These are phyloP conservation scores for Puccinia novopanici DNA, from an alignment of 1,284 basidiomycete species.

Conservation along the genomic window DNA sequence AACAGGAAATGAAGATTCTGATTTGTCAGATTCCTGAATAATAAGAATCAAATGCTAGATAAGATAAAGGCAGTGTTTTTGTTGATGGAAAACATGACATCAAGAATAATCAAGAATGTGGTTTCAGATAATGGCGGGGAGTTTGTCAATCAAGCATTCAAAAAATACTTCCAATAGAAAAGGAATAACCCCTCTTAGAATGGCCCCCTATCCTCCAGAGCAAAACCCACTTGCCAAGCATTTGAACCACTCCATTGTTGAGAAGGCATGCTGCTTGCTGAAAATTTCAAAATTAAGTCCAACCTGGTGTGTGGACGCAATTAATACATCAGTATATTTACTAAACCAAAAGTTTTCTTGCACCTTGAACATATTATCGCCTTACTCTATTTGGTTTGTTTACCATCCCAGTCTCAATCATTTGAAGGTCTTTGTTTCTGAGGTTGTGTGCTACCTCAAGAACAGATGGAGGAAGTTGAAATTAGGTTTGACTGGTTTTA, in stretches of 20 bases:
- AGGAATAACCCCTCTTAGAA: neutral
- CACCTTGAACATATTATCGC: too few relatives aligned
- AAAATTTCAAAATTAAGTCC: neutral
- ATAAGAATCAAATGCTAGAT: too few relatives aligned
- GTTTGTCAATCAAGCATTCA: neutral
- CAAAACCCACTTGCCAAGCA: too few relatives aligned
- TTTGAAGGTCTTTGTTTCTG: neutral
- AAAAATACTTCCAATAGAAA: neutral
- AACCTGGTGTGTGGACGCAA: neutral
- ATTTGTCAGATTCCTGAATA: neutral
- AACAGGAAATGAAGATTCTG: neutral
- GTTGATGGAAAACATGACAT: neutral
- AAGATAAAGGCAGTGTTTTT: neutral
- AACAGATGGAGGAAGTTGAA: neutral
- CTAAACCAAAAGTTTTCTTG: too few relatives aligned
- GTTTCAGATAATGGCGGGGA: neutral
- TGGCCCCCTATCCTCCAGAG: neutral
- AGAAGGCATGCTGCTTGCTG: too few relatives aligned
- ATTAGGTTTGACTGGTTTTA: neutral
- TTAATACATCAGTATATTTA: neutral
- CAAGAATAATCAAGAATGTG: neutral
- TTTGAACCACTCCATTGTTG: too few relatives aligned
- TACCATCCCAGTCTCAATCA: too few relatives aligned
- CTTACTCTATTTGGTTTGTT: neutral
- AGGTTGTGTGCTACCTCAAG: too few relatives aligned